These are phyloP conservation scores for Teratosphaeria nubilosa DNA, from an alignment of 2,329 filamentous ascomycete genomes.

Conservation along the genomic window DNA sequence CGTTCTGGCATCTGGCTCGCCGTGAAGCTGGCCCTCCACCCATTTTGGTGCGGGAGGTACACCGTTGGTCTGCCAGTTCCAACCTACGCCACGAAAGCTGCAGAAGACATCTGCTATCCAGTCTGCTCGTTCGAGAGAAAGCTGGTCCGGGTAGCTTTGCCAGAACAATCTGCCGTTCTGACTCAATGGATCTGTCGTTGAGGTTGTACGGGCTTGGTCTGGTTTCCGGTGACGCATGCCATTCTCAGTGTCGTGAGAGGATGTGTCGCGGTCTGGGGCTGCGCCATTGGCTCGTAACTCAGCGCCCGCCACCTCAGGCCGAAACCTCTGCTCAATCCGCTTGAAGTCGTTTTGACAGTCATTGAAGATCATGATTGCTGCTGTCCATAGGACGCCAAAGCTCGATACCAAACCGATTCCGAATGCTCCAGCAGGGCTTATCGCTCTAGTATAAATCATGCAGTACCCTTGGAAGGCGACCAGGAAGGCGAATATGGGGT, in stretches of 20 bases:
- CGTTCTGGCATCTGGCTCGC: slow-evolving; percentile 15
- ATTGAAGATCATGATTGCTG: slow-evolving; percentile 43
- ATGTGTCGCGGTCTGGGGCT: neutral
- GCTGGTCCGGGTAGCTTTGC: slow-evolving; percentile 41
- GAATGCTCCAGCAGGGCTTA: slow-evolving; percentile 43
- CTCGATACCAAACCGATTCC: slow-evolving; percentile 44
- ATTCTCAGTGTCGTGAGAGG: neutral
- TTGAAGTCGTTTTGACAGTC: slow-evolving; percentile 46
- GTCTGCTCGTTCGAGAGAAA: slow-evolving; percentile 44
- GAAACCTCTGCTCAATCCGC: slow-evolving; percentile 37
- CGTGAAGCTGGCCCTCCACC: slow-evolving; percentile 29
- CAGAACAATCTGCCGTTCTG: slow-evolving; percentile 30
- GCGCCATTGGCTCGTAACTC: neutral
- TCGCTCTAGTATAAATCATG: slow-evolving; percentile 36
- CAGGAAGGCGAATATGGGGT: slow-evolving; percentile 36
- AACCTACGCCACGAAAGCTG: slow-evolving; percentile 50
- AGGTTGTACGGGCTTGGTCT: neutral
- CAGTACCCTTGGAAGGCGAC: slow-evolving; percentile 34
- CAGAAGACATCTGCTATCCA: slow-evolving; percentile 49
- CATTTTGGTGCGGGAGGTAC: slow-evolving; percentile 35
- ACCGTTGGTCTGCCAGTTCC: slow-evolving; percentile 47
- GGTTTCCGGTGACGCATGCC: neutral
- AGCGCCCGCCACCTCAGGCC: neutral
- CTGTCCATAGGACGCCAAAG: slow-evolving; percentile 46
- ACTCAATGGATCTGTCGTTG: neutral